phyloP scores from a whole-genome alignment of 768 basidiomycete genomes.

The Rhizopogon roseolus region DNA sequence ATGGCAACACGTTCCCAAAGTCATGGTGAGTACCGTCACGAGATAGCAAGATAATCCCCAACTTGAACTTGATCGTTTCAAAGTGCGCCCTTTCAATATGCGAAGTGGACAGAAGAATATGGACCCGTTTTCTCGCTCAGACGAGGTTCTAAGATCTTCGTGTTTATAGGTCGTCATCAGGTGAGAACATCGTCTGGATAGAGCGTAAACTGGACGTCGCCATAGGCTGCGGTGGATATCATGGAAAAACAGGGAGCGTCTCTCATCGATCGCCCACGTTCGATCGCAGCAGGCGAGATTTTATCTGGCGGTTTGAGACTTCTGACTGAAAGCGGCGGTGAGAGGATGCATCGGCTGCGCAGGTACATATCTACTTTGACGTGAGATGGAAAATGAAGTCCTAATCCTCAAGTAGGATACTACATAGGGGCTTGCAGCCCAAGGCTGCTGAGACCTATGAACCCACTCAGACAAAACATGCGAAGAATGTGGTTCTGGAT shows the following conservation, averaged over 20 bases:
- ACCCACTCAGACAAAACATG: slow-evolving; percentile 26
- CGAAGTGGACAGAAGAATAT: slow-evolving; percentile 54
- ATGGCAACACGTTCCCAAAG: slow-evolving; percentile 15
- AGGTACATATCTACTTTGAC: neutral
- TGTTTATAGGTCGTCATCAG: slow-evolving; percentile 21
- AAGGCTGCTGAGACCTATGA: slow-evolving; percentile 27
- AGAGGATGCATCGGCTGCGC: slow-evolving; percentile 22
- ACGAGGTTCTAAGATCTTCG: slow-evolving; percentile 30
- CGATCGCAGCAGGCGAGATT: slow-evolving; percentile 29
- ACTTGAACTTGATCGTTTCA: neutral
- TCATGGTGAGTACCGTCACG: slow-evolving; percentile 10
- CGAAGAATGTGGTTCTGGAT: slow-evolving; percentile 30
- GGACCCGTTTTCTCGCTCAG: slow-evolving; percentile 55
- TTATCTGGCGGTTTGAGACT: slow-evolving; percentile 30
- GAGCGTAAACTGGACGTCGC: neutral
- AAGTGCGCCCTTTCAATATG: slow-evolving; percentile 27
- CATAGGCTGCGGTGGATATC: slow-evolving; percentile 37
- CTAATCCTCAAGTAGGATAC: slow-evolving; percentile 13
- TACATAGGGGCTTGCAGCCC: slow-evolving; percentile 32
- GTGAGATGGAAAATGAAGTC: neutral
- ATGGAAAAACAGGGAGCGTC: slow-evolving; percentile 34
- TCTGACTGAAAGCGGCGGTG: slow-evolving; percentile 20
- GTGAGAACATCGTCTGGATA: neutral
- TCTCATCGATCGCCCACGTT: slow-evolving; percentile 31
- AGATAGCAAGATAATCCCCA: neutral